Conservation (phyloP, 2,329 filamentous ascomycete species). For the Aureobasidium sp. region DNA sequence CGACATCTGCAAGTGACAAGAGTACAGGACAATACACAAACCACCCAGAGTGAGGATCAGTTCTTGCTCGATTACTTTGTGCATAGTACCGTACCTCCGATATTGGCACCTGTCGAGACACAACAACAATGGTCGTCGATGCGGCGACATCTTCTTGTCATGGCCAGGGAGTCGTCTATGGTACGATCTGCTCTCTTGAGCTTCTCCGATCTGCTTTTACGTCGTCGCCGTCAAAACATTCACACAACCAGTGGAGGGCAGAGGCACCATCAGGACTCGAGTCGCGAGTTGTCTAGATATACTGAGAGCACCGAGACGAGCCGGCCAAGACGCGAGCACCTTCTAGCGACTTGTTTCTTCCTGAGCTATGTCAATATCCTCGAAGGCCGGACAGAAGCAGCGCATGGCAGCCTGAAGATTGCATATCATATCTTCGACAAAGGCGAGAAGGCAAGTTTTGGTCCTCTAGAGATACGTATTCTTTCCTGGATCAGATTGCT, state of each 20-base stretch:
- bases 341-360: constrained; percentile 48
- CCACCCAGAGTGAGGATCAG: background rate
- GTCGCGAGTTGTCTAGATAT: background rate
- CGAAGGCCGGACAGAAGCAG: constrained; percentile 34
- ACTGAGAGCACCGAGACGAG: no score
- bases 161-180: background rate
- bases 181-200: background rate
- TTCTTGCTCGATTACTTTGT: background rate
- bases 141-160: background rate
- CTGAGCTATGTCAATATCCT: constrained; percentile 46
- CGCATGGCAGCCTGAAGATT: constrained; percentile 44
- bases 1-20: background rate
- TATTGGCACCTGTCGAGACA: background rate
- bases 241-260: constrained; percentile 16
- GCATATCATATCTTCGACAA: constrained; percentile 43
- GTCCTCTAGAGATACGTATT: constrained; percentile 39
- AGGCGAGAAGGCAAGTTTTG: background rate
- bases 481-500: constrained; percentile 50
- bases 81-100: background rate
- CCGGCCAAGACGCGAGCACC: constrained; percentile 25
- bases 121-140: background rate
- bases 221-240: background rate
- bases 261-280: constrained; percentile 20
- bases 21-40: background rate
- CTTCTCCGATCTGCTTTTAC: constrained; percentile 22